Conservation (phyloP, 1,284 basidiomycete species). For the Ustilago lituana region DNA sequence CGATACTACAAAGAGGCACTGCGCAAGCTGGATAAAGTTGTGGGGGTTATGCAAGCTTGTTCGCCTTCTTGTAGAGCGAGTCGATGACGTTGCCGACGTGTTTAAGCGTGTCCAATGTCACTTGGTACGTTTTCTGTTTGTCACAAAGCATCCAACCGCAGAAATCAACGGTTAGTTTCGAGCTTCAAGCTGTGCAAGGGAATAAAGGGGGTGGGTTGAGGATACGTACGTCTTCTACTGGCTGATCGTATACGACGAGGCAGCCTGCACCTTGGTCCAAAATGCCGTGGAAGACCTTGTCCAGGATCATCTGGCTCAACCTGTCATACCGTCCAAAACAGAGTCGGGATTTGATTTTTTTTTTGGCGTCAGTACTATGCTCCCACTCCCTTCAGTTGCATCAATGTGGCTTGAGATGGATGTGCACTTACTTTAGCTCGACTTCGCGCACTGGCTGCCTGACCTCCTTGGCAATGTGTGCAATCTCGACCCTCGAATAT, state of each 20-base stretch:
- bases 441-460: slow-evolving; percentile 90
- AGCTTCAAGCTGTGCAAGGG: no score
- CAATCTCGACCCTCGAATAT: slow-evolving; percentile 89
- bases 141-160: no score
- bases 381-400: no score
- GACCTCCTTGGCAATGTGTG: slow-evolving; percentile 86
- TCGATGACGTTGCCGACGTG: slow-evolving; percentile 92
- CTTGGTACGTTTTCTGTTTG: slow-evolving; percentile 79
- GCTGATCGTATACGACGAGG: slow-evolving; percentile 86
- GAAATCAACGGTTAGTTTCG: no score
- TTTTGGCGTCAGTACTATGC: not conserved
- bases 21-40: no score
- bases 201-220: slow-evolving; percentile 5
- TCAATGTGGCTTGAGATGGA: no score
- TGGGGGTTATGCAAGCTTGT: slow-evolving; percentile 36
- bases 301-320: slow-evolving; percentile 96
- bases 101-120: slow-evolving; percentile 86
- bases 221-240: slow-evolving; percentile 74
- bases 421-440: slow-evolving; percentile 81
- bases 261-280: slow-evolving; percentile 94
- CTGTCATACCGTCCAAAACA: slow-evolving; percentile 68
- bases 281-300: slow-evolving; percentile 92
- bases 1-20: no score
- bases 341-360: no score
- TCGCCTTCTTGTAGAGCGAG: slow-evolving; percentile 77